phyloP scores from a whole-genome alignment of 306 rosid species.

The Echinosophora koreensis region DNA sequence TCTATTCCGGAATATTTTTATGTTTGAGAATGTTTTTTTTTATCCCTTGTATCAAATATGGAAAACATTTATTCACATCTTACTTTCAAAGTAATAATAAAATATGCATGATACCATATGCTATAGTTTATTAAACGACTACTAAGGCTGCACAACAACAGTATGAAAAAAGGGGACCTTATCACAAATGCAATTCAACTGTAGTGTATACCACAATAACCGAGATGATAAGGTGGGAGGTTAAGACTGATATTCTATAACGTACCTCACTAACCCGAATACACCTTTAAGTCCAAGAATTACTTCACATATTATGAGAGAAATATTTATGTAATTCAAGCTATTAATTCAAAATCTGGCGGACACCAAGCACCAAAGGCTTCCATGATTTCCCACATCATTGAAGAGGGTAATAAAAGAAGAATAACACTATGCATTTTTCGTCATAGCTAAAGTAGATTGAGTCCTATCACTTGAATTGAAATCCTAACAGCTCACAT shows the following conservation, averaged over 20 bases:
- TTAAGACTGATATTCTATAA: neutral
- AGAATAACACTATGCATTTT: neutral
- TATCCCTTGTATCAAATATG: too few relatives aligned
- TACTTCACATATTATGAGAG: too few relatives aligned
- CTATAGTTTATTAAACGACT: too few relatives aligned
- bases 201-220: neutral
- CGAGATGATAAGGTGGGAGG: neutral
- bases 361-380: too few relatives aligned
- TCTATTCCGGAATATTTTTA: too few relatives aligned
- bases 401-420: neutral
- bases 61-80: too few relatives aligned
- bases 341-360: too few relatives aligned
- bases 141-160: neutral
- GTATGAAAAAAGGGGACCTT: neutral
- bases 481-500: neutral
- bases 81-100: too few relatives aligned
- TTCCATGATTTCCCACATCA: neutral
- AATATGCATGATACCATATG: too few relatives aligned
- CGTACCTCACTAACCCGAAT: neutral
- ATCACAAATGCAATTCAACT: neutral
- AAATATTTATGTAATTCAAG: too few relatives aligned
- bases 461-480: neutral
- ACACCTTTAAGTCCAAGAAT: neutral
- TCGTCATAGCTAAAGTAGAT: constrained; percentile 1
- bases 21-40: too few relatives aligned